phyloP scores from a whole-genome alignment of 108 stramenopile genomes.

The Mayamaea pseudoterrestris region DNA sequence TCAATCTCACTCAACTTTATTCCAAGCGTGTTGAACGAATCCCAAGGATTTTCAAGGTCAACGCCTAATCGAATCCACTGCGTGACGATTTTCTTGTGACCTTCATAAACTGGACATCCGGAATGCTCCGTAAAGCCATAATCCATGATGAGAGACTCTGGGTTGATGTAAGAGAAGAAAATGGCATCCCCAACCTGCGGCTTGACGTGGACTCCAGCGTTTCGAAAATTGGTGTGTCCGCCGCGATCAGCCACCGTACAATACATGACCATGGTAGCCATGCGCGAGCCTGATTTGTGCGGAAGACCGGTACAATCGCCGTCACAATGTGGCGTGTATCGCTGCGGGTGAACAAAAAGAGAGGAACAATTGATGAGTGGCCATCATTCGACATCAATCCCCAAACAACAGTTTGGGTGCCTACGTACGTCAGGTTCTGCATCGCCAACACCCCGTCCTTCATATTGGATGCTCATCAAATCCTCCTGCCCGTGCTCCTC shows the following conservation, averaged over 20 bases:
- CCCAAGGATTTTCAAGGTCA: slow-evolving; percentile 73
- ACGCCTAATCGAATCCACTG: slow-evolving; percentile 94
- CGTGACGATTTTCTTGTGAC: slow-evolving; percentile 76
- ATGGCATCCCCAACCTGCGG: slow-evolving; percentile 55
- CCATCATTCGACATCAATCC: background rate
- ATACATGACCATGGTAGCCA: slow-evolving; percentile 91
- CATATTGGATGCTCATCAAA: slow-evolving; percentile 76
- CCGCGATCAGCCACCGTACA: slow-evolving; percentile 69
- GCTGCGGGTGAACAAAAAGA: too few species aligned
- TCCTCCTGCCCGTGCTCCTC: slow-evolving; percentile 68
- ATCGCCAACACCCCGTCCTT: slow-evolving; percentile 45
- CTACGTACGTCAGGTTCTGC: slow-evolving; percentile 35
- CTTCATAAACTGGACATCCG: slow-evolving; percentile 83
- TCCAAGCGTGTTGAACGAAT: slow-evolving; percentile 58
- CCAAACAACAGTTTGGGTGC: too few species aligned
- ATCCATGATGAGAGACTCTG: slow-evolving; percentile 45
- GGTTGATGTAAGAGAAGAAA: slow-evolving; percentile 77
- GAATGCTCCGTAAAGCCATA: slow-evolving; percentile 66
- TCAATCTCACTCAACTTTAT: too few species aligned
- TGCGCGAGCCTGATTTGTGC: slow-evolving; percentile 57
- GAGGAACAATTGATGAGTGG: slow-evolving; percentile 25
- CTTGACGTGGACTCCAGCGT: slow-evolving; percentile 60
- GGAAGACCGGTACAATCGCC: slow-evolving; percentile 60
- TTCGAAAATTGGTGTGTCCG: slow-evolving; percentile 84
- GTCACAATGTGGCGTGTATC: slow-evolving; percentile 90